Percentiles rank a stretch among this genome's conserved stretches.
phyloP scores from a whole-genome alignment of 345 rosid genomes.

The Gossypium thurberi region DNA sequence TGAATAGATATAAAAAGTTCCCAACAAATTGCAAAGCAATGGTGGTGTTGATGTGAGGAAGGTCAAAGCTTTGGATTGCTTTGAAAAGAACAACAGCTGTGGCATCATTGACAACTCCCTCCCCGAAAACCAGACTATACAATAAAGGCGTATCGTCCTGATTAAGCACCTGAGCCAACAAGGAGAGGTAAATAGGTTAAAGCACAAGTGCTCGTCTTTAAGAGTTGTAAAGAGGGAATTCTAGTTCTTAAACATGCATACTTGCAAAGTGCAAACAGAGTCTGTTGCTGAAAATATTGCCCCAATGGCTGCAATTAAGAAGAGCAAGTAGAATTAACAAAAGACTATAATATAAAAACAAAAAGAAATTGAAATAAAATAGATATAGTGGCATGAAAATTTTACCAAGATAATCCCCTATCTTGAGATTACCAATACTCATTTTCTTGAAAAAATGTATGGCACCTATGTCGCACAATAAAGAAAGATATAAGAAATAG shows the following conservation, averaged over 20 bases:
- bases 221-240: conserved; percentile 4
- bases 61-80: conserved; percentile 81
- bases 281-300: conserved; percentile 97
- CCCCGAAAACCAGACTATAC: conserved; percentile 89
- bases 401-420: conserved; percentile 83
- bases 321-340: conserved; percentile 10
- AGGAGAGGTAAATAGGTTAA: neutral
- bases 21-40: conserved; percentile 55
- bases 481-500: neutral
- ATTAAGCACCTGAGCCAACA: conserved; percentile 65
- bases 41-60: conserved; percentile 49
- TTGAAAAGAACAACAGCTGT: conserved; percentile 95
- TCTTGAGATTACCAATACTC: conserved; percentile 52
- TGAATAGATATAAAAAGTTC: conserved; percentile 64
- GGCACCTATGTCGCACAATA: conserved; percentile 45
- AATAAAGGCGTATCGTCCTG: conserved; percentile 92
- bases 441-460: conserved; percentile 60
- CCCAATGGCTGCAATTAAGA: conserved; percentile 66
- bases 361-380: neutral
- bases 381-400: neutral
- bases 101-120: conserved; percentile 98
- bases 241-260: conserved; percentile 16
- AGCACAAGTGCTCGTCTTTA: neutral
- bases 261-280: conserved; percentile 98
- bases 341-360: neutral